Conservation (phyloP, 2,329 filamentous ascomycete genomes). For the Aspergillus terreus region DNA sequence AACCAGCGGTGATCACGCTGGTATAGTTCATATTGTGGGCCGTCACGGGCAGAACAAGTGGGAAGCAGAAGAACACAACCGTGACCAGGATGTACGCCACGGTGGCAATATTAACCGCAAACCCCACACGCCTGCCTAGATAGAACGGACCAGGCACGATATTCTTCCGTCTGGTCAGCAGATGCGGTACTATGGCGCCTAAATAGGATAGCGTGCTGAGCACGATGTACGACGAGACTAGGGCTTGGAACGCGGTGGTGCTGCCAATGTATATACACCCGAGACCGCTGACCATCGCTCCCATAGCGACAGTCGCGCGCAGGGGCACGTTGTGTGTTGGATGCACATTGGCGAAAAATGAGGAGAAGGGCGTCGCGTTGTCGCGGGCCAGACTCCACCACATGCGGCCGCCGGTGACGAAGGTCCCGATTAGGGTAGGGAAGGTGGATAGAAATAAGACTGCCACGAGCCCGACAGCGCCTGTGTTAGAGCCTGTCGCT, state of each 20-base stretch:
- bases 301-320: slow-evolving; percentile 53
- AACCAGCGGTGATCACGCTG: slow-evolving; percentile 35
- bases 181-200: slow-evolving; percentile 59
- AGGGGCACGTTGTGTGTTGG: slow-evolving; percentile 49
- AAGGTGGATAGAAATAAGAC: slow-evolving; percentile 54
- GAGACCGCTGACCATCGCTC: slow-evolving; percentile 51
- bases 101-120: slow-evolving; percentile 49
- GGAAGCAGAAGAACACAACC: slow-evolving; percentile 63
- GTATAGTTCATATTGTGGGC: slow-evolving; percentile 54
- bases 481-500: slow-evolving; percentile 50
- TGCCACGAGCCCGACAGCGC: slow-evolving; percentile 51
- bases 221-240: slow-evolving; percentile 59
- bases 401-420: slow-evolving; percentile 55
- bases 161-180: slow-evolving; percentile 44
- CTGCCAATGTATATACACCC: slow-evolving; percentile 65
- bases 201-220: slow-evolving; percentile 57
- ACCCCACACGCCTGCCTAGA: slow-evolving; percentile 49
- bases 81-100: slow-evolving; percentile 59
- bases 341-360: slow-evolving; percentile 48
- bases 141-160: slow-evolving; percentile 58
- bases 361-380: slow-evolving; percentile 52
- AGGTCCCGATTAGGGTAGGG: slow-evolving; percentile 51
- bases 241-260: slow-evolving; percentile 63
- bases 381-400: slow-evolving; percentile 61
- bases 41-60: slow-evolving; percentile 45